Conservation (phyloP, 345 rosid species). For the Dimocarpus longan region DNA sequence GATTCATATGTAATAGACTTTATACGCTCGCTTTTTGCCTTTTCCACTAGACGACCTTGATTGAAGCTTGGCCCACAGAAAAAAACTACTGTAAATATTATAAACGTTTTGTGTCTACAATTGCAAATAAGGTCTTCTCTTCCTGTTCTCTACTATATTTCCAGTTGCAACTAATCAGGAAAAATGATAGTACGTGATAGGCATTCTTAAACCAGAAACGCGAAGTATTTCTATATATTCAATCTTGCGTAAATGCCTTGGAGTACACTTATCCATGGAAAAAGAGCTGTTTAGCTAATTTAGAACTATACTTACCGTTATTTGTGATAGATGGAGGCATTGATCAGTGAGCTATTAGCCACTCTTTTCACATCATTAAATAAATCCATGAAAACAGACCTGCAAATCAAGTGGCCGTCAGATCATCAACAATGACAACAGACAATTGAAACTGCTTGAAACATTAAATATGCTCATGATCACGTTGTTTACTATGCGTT, state of each 20-base stretch:
- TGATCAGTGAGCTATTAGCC: neutral
- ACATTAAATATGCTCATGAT: constrained; percentile 1
- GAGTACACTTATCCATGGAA: neutral
- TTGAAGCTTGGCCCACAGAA: constrained; percentile 22
- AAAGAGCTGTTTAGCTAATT: no score
- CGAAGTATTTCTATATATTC: neutral
- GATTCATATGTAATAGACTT: constrained; percentile 19
- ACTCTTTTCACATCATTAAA: neutral
- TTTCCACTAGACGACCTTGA: constrained; percentile 18
- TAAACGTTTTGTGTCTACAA: no score
- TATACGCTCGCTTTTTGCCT: constrained; percentile 9
- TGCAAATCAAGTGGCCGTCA: neutral
- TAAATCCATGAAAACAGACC: neutral
- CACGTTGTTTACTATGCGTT: neutral
- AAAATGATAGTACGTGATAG: neutral
- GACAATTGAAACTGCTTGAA: neutral
- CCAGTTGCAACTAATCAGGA: neutral
- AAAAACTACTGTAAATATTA: no score
- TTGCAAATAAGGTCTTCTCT: neutral
- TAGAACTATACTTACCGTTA: neutral
- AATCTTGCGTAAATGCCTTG: neutral
- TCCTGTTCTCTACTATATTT: neutral
- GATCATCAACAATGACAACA: neutral
- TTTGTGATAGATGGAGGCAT: neutral
- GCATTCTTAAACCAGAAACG: neutral